phyloP scores from a whole-genome alignment of 371 early-diverging fungal genomes.

The Rhizopus delemar region DNA sequence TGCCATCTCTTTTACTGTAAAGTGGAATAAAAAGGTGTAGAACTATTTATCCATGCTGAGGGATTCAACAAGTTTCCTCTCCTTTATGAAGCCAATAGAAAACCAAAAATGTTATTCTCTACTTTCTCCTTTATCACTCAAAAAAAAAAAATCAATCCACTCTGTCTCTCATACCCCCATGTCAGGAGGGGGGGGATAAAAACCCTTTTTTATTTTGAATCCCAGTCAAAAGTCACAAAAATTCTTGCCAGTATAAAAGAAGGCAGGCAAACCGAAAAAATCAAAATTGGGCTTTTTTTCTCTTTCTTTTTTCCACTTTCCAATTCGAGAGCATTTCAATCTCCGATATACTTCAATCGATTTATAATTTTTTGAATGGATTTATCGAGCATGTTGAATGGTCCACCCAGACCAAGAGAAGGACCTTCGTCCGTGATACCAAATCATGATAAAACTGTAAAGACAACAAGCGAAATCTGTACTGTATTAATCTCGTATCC shows the following conservation, averaged over 20 bases:
- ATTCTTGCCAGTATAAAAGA: not conserved
- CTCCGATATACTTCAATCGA: not conserved
- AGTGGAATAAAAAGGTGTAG: too few species aligned
- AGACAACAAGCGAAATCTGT: too few species aligned
- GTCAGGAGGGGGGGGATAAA: too few species aligned
- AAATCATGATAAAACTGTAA: not conserved
- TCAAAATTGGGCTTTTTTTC: not conserved
- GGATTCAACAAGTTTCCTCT: too few species aligned
- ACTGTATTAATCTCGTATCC: too few species aligned
- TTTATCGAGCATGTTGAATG: constrained; percentile 32
- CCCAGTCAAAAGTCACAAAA: not conserved
- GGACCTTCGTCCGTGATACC: not conserved
- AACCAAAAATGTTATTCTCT: too few species aligned
- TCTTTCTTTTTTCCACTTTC: not conserved
- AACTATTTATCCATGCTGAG: too few species aligned
- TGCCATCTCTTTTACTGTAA: too few species aligned
- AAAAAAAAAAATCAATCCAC: too few species aligned
- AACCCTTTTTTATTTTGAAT: not conserved
- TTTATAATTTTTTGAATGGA: constrained; percentile 18
- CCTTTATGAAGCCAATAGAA: too few species aligned
- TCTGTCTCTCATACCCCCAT: too few species aligned
- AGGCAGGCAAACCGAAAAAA: not conserved
- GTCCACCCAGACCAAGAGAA: constrained; percentile 3
- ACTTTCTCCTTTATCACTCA: too few species aligned
- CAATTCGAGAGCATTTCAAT: not conserved